Evolutionary conservation across 192 early-diverging fungal species (phyloP).

Genomic region (Spizellomyces sp.): DNA sequence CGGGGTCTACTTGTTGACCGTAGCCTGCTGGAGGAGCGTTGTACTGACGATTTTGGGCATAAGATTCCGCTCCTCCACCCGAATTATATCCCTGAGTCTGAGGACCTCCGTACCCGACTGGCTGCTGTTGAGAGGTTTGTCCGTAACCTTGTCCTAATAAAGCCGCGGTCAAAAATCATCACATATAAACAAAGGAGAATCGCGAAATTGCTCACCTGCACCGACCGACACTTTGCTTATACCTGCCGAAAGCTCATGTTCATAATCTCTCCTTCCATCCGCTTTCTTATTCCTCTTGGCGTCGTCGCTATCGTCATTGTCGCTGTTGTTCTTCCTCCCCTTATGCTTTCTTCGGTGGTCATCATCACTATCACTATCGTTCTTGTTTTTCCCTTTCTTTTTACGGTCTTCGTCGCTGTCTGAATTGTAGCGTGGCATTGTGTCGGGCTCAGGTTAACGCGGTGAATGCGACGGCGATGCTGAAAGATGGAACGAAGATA

Average conservation of each 20-base stretch:
- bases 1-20: too few species aligned
- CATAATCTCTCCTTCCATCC: not conserved
- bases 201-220: not conserved
- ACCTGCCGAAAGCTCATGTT: not conserved
- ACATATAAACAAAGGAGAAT: not conserved
- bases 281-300: not conserved
- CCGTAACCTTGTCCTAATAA: not conserved
- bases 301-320: not conserved
- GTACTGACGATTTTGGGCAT: too few species aligned
- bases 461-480: too few species aligned
- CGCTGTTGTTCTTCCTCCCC: not conserved
- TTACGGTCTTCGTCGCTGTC: not conserved
- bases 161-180: not conserved
- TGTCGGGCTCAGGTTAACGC: too few species aligned
- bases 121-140: too few species aligned
- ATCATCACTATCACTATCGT: constrained; percentile 1
- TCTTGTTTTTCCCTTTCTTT: not conserved
- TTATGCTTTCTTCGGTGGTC: not conserved
- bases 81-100: too few species aligned
- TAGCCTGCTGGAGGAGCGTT: too few species aligned
- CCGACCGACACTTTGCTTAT: not conserved
- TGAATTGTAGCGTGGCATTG: too few species aligned
- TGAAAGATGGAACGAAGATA: too few species aligned
- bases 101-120: too few species aligned
- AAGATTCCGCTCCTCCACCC: too few species aligned